These are phyloP conservation scores for Iberis amara DNA, from an alignment of 441 rosid species.

Conservation along the genomic window DNA sequence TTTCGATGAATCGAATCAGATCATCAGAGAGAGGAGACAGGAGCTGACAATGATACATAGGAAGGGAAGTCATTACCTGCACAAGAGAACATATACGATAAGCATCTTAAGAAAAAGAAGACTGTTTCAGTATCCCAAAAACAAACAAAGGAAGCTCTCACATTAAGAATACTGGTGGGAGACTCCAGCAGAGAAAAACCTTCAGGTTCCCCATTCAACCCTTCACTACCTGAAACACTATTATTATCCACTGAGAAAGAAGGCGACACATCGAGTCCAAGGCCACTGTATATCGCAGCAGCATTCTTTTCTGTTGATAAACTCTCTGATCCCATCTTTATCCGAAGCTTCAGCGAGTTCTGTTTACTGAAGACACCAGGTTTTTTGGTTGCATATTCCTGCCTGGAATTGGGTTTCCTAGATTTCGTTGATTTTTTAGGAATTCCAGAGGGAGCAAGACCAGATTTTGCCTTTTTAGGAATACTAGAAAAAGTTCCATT, in stretches of 20 bases:
- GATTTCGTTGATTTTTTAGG: conserved; percentile 45
- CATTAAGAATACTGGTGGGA: conserved; percentile 65
- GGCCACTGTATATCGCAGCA: conserved; percentile 86
- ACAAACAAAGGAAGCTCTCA: conserved; percentile 33
- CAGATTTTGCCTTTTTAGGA: conserved; percentile 40
- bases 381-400: conserved; percentile 44
- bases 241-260: conserved; percentile 71
- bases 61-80: conserved; percentile 60
- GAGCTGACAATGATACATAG: conserved; percentile 34
- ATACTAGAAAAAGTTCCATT: conserved; percentile 37
- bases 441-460: conserved; percentile 38
- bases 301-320: conserved; percentile 62
- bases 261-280: conserved; percentile 91
- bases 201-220: conserved; percentile 48
- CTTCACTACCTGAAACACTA: conserved; percentile 81
- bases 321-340: conserved; percentile 82
- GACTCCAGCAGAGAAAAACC: conserved; percentile 46
- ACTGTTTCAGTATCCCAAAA: conserved; percentile 4
- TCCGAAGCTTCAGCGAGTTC: conserved; percentile 74
- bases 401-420: conserved; percentile 34
- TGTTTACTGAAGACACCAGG: conserved; percentile 47
- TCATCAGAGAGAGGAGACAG: conserved; percentile 61
- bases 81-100: conserved; percentile 24
- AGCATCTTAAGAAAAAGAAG: conserved; percentile 21
- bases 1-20: conserved; percentile 40